Evolutionary conservation across 2,329 filamentous ascomycete genomes (phyloP).

Genomic region (Triangularia verruculosa): DNA sequence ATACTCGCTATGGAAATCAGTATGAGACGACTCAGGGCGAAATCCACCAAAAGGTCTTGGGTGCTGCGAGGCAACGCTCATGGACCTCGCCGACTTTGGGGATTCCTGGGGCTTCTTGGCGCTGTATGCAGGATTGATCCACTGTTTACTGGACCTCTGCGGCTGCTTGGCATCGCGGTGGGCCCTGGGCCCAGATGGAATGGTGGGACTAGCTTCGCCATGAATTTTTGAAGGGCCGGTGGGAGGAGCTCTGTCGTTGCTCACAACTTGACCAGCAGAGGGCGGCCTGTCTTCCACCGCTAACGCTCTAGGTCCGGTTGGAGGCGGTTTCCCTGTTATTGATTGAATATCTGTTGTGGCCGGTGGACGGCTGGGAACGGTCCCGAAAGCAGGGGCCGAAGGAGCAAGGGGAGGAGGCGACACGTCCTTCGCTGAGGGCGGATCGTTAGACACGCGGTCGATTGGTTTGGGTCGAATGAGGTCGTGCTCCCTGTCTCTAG

Average conservation of each 20-base stretch:
- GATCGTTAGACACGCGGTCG: slow-evolving; percentile 51
- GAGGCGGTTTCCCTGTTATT: slow-evolving; percentile 46
- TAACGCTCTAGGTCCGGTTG: slow-evolving; percentile 52
- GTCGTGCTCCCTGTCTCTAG: slow-evolving; percentile 37
- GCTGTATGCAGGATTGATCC: slow-evolving; percentile 52
- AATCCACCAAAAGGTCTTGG: slow-evolving; percentile 31
- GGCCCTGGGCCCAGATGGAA: slow-evolving; percentile 53
- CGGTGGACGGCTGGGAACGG: slow-evolving; percentile 48
- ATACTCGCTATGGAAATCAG: slow-evolving; percentile 41
- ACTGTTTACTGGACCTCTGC: slow-evolving; percentile 57
- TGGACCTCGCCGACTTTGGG: slow-evolving; percentile 49
- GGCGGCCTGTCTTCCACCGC: slow-evolving; percentile 46
- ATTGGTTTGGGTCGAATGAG: slow-evolving; percentile 46
- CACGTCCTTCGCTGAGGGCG: slow-evolving; percentile 47
- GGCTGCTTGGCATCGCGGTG: slow-evolving; percentile 47
- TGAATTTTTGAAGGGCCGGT: slow-evolving; percentile 44
- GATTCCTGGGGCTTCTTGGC: slow-evolving; percentile 50
- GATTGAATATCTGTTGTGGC: slow-evolving; percentile 37
- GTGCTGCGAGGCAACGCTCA: slow-evolving; percentile 46
- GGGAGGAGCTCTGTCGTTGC: slow-evolving; percentile 38
- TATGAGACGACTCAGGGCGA: slow-evolving; percentile 36
- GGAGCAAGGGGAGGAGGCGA: slow-evolving; percentile 58
- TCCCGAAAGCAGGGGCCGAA: slow-evolving; percentile 57
- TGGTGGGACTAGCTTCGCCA: slow-evolving; percentile 44
- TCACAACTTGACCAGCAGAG: slow-evolving; percentile 40